A percentile compares a stretch with the other conserved stretches of the same genome.
phyloP scores from a whole-genome alignment of 2,329 filamentous ascomycete species.

The Epichloe brachyelytri region DNA sequence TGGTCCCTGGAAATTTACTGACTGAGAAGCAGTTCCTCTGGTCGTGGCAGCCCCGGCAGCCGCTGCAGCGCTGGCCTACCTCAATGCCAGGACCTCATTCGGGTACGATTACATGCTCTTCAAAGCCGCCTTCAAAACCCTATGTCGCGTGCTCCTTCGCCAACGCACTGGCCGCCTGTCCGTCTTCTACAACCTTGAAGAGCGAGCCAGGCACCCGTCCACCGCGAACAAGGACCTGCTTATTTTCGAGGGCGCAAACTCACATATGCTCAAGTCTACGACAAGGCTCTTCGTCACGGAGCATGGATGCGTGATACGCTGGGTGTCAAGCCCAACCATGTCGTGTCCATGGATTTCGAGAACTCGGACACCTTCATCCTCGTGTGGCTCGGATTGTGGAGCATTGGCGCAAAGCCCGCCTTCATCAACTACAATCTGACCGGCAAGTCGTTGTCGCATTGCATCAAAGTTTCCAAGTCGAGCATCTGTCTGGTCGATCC shows the following conservation, averaged over 20 bases:
- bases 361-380: constrained; percentile 72
- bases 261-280: constrained; percentile 67
- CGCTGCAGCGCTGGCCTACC: constrained; percentile 57
- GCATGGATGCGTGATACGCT: constrained; percentile 57
- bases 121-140: constrained; percentile 35
- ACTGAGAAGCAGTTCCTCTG: constrained; percentile 32
- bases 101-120: constrained; percentile 54
- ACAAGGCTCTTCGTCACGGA: constrained; percentile 57
- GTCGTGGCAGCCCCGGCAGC: constrained; percentile 46
- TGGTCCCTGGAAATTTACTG: background rate
- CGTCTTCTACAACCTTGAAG: constrained; percentile 64
- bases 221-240: constrained; percentile 46
- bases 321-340: constrained; percentile 53
- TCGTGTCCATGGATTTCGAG: constrained; percentile 70
- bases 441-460: constrained; percentile 60
- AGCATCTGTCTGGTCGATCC: constrained; percentile 58
- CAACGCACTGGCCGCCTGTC: constrained; percentile 50
- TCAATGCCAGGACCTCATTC: constrained; percentile 58
- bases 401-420: constrained; percentile 68
- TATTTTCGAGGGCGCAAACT: constrained; percentile 53
- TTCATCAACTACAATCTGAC: constrained; percentile 82
- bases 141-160: constrained; percentile 29
- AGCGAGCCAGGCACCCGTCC: constrained; percentile 39
- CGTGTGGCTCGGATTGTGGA: constrained; percentile 66
- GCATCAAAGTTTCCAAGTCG: constrained; percentile 54